Evolutionary conservation across 2,329 filamentous ascomycete genomes (phyloP).

Genomic region (Nannizziopsis barbatae): DNA sequence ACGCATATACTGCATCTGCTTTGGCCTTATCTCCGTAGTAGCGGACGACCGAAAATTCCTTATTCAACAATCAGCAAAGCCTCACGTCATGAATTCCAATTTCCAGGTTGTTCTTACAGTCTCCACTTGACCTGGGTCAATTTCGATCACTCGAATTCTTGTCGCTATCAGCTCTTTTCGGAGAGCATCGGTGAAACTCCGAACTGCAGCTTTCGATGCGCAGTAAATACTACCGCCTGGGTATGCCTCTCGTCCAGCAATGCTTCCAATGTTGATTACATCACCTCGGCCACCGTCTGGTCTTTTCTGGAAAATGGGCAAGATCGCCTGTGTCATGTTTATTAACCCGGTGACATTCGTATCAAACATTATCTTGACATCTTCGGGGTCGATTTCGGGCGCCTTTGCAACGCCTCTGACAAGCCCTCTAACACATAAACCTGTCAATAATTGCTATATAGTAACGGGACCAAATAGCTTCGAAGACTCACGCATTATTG

Average conservation of each 20-base stretch:
- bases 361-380: constrained; percentile 76
- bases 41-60: constrained; percentile 79
- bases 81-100: not conserved
- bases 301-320: constrained; percentile 65
- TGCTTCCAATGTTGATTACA: constrained; percentile 90
- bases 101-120: constrained; percentile 45
- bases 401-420: constrained; percentile 81
- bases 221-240: constrained; percentile 83
- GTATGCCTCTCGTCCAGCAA: constrained; percentile 82
- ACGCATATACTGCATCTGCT: constrained; percentile 82
- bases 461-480: constrained; percentile 12
- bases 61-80: not conserved
- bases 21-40: constrained; percentile 83
- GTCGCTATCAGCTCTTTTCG: constrained; percentile 73
- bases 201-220: constrained; percentile 79
- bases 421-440: constrained; percentile 51
- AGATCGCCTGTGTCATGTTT: constrained; percentile 86
- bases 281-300: constrained; percentile 68
- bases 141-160: constrained; percentile 70
- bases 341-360: constrained; percentile 94
- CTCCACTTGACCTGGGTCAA: constrained; percentile 88
- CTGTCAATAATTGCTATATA: not conserved
- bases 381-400: constrained; percentile 67
- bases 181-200: constrained; percentile 71
- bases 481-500: constrained; percentile 75